Evolutionary conservation across 1,284 basidiomycete species (phyloP).

Genomic region (Mycosarcoma mackinlayi): DNA sequence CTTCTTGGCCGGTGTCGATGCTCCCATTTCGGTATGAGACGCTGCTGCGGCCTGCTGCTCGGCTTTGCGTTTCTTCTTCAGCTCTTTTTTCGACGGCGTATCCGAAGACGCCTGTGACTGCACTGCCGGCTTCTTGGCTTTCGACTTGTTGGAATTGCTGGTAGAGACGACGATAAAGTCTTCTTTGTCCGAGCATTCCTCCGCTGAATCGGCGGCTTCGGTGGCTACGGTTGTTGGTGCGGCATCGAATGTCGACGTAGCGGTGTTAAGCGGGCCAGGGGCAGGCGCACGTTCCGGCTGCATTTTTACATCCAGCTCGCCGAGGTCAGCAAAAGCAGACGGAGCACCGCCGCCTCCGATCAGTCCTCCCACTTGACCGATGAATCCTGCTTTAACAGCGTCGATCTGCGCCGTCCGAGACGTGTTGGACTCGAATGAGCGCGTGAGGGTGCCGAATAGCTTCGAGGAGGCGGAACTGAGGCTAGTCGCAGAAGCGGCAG

Average conservation of each 20-base stretch:
- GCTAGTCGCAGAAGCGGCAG: neutral
- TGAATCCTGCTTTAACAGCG: slow-evolving; percentile 34
- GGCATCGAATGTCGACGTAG: too few species aligned
- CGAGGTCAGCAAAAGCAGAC: too few species aligned
- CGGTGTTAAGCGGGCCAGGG: too few species aligned
- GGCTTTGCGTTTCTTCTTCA: slow-evolving; percentile 42
- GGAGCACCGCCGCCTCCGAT: slow-evolving; percentile 1
- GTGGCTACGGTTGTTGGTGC: neutral
- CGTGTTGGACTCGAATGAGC: too few species aligned
- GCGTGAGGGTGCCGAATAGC: slow-evolving; percentile 18
- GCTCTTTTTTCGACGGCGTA: slow-evolving; percentile 18
- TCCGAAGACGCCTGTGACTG: too few species aligned
- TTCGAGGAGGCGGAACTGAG: slow-evolving; percentile 25
- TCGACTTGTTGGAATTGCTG: slow-evolving; percentile 6
- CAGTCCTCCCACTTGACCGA: slow-evolving; percentile 15
- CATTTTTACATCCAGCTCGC: slow-evolving; percentile 7
- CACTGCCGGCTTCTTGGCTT: too few species aligned
- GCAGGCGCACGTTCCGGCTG: too few species aligned
- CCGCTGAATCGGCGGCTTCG: neutral
- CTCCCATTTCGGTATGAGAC: neutral
- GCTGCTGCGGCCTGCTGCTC: slow-evolving; percentile 8
- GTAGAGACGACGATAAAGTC: slow-evolving; percentile 40
- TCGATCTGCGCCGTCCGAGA: slow-evolving; percentile 7
- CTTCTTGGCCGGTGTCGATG: slow-evolving; percentile 7
- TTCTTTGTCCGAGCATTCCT: slow-evolving; percentile 16